Evolutionary conservation across 345 rosid genomes (phyloP), one percentile per base, ranked within the genome.

Genomic region (Fremontodendron californicum): DNA sequence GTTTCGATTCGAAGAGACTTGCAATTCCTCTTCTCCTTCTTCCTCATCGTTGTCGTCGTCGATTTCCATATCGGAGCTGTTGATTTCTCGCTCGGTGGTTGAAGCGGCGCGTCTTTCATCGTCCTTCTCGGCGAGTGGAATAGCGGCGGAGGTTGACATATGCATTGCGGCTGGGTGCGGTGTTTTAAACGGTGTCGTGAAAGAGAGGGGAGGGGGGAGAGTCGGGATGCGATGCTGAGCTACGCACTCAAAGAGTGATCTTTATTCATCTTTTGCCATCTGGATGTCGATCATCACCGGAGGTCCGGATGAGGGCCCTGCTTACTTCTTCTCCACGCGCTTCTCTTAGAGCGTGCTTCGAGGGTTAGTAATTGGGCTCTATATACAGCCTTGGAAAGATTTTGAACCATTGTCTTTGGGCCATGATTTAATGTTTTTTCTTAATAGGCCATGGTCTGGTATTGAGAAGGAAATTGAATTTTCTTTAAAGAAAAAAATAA

Each of bases 51-150:
- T 37, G 6, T 57, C 16, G 35, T 58, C 64, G 37, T 70, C 74
- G 43, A 71, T 18, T 31, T 71, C 74, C 74, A 71, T 71, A 31
- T 48, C 74, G 43, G 74, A 71, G 43, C 74, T 70, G 74, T 70
- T 18, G 58, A 16, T 7, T 48, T 70, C 74, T 48, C 25, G 15
- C 40, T 29, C 6, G 25, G 74, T 18, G 58, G 39, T 4, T 0
- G 40, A 48, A 3, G 58, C 39, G 42, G 58, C 25, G 16, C 27
- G 25, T 18, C 42, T 49, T 71, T 71, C 43, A 51, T 18, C 43
- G 27, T 31, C 74, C 27, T 71, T 49, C 35, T 9, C 29, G 40
- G 74, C 27, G 43, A 16, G 29, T 71, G 43, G 43, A 49, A 31
- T 43, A 48, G 43, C 5, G 27, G 74, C 60, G 60, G 74, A 35